Evolutionary conservation across 257 asterid genomes (phyloP), one percentile per base, ranked within the genome.

Genomic region (Haberlea rhodopensis): DNA sequence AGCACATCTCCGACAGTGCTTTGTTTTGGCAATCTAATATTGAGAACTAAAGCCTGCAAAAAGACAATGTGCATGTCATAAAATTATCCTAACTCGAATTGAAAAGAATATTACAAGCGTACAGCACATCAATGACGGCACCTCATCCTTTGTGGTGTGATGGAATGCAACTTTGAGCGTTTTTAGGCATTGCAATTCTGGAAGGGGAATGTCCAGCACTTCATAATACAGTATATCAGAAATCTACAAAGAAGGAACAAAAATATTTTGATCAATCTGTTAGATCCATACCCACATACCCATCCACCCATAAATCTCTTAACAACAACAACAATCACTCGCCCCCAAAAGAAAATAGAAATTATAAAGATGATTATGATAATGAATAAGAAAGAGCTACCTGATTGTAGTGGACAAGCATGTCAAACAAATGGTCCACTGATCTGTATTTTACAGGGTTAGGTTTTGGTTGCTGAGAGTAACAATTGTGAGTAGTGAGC

Each of bases 381-480:
- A 43, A 15, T 15, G 51, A 5, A 43, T 54, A 63, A 29, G 27
- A 31, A 37, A 32, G 43, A 72, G 61, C 37, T 67, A 92, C 99
- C 99, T 94, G 99, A 78, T 90, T 90, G 90, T 90, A 88, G 80
- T 94, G 99, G 66, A 94, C 91, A 76, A 94, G 95, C 99, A 94
- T 84, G 69, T 90, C 96, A 77, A 82, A 61, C 80, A 94, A 82
- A 68, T 81, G 88, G 68, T 90, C 95, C 64, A 94, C 95, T 52
- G 95, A 81, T 76, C 96, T 84, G 62, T 86, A 94, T 77, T 88
- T 90, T 60, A 94, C 82, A 0, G 86, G 95, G 72, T 79, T 85
- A 55, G 97, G 97, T 77, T 94, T 94, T 7, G 99, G 99, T 78
- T 88, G 99, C 83, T 90, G 97, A 20, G 99, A 90, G 63, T 94